Evolutionary conservation across 306 rosid genomes (phyloP).

Genomic region (Cercis canadensis): DNA sequence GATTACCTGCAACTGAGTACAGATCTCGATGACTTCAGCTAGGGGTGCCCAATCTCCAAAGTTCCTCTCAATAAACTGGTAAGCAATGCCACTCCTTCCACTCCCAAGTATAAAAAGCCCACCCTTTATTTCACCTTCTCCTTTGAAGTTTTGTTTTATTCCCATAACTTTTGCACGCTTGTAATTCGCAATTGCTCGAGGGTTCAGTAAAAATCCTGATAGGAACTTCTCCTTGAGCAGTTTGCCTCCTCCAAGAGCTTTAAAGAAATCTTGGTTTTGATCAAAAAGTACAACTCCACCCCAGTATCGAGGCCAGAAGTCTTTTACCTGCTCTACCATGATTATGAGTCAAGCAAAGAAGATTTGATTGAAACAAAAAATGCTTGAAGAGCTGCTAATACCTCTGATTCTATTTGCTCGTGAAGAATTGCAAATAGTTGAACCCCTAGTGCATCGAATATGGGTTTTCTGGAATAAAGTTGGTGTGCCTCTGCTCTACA

Average conservation of each 20-base stretch:
- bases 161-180: conserved; percentile 79
- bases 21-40: conserved; percentile 80
- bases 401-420: conserved; percentile 84
- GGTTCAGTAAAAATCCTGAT: conserved; percentile 80
- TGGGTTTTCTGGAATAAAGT: conserved; percentile 74
- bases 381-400: conserved; percentile 37
- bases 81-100: conserved; percentile 79
- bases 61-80: conserved; percentile 89
- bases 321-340: conserved; percentile 60
- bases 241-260: conserved; percentile 91
- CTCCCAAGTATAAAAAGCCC: conserved; percentile 77
- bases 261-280: conserved; percentile 63
- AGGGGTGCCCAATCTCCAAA: conserved; percentile 95
- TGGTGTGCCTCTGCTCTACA: conserved; percentile 98
- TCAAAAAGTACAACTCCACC: conserved; percentile 82
- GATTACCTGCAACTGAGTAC: conserved; percentile 71
- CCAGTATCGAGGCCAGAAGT: conserved; percentile 96
- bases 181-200: conserved; percentile 74
- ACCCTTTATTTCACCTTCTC: conserved; percentile 94
- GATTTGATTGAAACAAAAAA: conserved; percentile 29
- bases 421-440: conserved; percentile 86
- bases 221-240: conserved; percentile 79
- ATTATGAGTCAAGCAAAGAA: conserved; percentile 33
- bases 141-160: conserved; percentile 67
- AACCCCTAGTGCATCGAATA: conserved; percentile 87